A percentile compares a stretch with the other conserved stretches of the same genome.
Evolutionary conservation across 2,329 filamentous ascomycete genomes (phyloP).

Genomic region (Diaporthe caulivora): DNA sequence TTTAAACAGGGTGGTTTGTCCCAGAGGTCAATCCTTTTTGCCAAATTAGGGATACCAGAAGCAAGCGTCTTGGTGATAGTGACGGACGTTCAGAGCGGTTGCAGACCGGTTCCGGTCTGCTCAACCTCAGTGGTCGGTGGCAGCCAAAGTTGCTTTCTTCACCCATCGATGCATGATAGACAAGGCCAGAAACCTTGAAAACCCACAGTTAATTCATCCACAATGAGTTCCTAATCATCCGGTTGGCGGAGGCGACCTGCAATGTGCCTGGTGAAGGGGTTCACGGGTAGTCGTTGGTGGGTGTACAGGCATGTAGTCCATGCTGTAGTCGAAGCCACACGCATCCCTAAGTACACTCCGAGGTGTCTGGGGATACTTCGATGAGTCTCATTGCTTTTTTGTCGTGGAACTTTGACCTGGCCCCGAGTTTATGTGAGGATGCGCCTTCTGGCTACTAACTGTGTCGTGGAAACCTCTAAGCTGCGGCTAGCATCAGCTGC

Average conservation of each 20-base stretch:
- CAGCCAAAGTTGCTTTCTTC: neutral
- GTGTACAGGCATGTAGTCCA: neutral
- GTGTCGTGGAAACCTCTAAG: neutral
- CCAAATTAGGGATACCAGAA: neutral
- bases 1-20: neutral
- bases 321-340: neutral
- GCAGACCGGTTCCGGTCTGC: constrained; percentile 12
- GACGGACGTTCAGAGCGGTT: neutral
- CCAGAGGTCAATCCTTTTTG: neutral
- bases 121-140: neutral
- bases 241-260: neutral
- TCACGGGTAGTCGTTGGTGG: neutral
- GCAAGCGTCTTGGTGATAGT: neutral
- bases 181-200: neutral
- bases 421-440: neutral
- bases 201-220: neutral
- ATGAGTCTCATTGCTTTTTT: neutral
- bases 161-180: neutral
- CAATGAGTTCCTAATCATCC: neutral
- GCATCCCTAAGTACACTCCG: constrained; percentile 14
- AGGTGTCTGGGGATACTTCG: neutral
- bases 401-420: neutral
- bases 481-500: neutral
- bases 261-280: neutral
- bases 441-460: neutral